These are phyloP conservation scores for Arthrobotrys sphaeroides DNA, from an alignment of 2,329 filamentous ascomycete genomes.

Conservation along the genomic window DNA sequence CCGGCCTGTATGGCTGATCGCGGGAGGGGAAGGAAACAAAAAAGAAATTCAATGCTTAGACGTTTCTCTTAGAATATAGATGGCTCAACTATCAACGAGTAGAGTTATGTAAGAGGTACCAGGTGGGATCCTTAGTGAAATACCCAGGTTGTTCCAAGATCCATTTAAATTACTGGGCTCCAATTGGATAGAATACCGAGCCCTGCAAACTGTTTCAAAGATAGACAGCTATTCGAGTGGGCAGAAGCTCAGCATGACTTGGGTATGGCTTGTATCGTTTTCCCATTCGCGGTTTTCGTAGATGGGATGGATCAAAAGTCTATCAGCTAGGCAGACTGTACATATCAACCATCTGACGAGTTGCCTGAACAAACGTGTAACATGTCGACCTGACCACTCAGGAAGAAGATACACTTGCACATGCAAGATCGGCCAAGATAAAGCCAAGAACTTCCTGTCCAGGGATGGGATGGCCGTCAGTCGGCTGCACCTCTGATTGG, in stretches of 20 bases:
- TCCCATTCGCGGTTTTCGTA: conserved; percentile 14
- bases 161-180: background rate
- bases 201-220: conserved; percentile 33
- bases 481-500: conserved; percentile 21
- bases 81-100: conserved; percentile 16
- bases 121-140: background rate
- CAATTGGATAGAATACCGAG: conserved; percentile 23
- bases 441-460: conserved; percentile 39
- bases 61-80: background rate
- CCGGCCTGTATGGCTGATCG: conserved; percentile 22
- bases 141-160: conserved; percentile 41
- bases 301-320: conserved; percentile 16
- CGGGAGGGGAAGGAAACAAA: conserved; percentile 6
- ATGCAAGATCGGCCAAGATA: conserved; percentile 31
- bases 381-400: conserved; percentile 48
- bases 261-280: background rate
- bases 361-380: conserved; percentile 46
- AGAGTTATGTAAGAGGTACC: conserved; percentile 37
- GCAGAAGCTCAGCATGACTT: background rate
- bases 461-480: conserved; percentile 9
- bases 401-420: conserved; percentile 40
- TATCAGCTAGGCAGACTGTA: conserved; percentile 39
- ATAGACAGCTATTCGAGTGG: conserved; percentile 2
- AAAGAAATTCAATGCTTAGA: conserved; percentile 8
- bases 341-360: conserved; percentile 32